A percentile compares a stretch with the other conserved stretches of the same genome.
These are phyloP conservation scores for Aspergillus felis DNA, from an alignment of 2,329 filamentous ascomycete species.

Conservation along the genomic window DNA sequence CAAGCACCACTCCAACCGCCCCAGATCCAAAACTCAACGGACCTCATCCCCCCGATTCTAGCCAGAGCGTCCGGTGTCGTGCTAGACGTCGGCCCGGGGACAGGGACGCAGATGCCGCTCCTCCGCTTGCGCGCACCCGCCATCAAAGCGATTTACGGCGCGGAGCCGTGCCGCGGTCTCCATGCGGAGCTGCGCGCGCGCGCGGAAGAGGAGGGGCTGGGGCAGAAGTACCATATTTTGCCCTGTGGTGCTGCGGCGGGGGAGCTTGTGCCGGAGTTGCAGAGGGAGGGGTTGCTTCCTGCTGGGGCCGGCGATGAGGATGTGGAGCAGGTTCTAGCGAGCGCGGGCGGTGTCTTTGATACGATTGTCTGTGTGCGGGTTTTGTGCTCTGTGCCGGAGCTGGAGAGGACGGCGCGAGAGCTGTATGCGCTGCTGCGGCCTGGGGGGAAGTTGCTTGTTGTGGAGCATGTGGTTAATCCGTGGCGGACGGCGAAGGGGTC, in stretches of 20 bases:
- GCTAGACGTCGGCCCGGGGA: constrained; percentile 51
- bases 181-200: constrained; percentile 43
- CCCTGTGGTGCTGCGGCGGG: constrained; percentile 45
- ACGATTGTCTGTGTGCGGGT: constrained; percentile 53
- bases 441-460: constrained; percentile 52
- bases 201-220: constrained; percentile 40
- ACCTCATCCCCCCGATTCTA: constrained; percentile 41
- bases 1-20: constrained; percentile 2
- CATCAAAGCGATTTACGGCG: constrained; percentile 50
- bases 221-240: constrained; percentile 48
- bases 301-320: constrained; percentile 9
- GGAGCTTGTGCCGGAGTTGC: constrained; percentile 44
- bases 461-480: constrained; percentile 54
- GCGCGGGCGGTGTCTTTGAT: constrained; percentile 46
- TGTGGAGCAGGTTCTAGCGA: neutral
- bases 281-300: constrained; percentile 39
- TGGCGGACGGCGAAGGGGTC: constrained; percentile 47
- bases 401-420: constrained; percentile 42
- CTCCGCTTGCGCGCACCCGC: constrained; percentile 44
- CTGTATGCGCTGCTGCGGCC: constrained; percentile 52
- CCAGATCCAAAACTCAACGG: constrained; percentile 27
- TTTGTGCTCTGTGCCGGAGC: constrained; percentile 51
- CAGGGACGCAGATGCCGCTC: constrained; percentile 47
- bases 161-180: constrained; percentile 50
- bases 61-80: constrained; percentile 40